phyloP scores from a whole-genome alignment of 1,139 yeast species.

The Yamadazyma jaroonii region DNA sequence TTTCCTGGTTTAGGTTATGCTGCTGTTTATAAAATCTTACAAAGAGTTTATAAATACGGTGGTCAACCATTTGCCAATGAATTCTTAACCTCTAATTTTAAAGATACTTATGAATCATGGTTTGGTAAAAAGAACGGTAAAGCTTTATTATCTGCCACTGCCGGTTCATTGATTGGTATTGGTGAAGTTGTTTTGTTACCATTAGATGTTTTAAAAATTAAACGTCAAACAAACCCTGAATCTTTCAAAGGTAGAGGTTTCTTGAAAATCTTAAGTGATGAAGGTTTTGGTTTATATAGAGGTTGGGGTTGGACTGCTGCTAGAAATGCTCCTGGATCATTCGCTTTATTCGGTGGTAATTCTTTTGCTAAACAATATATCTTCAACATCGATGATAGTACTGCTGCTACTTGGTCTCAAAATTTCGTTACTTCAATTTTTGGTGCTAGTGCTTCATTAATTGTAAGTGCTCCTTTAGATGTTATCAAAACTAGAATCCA shows the following conservation, averaged over 20 bases:
- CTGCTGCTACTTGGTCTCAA: conserved; percentile 91
- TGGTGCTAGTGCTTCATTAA: conserved; percentile 96
- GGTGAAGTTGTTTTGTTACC: conserved; percentile 97
- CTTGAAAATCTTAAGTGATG: conserved; percentile 77
- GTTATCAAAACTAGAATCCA: conserved; percentile 98
- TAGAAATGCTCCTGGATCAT: conserved; percentile 98
- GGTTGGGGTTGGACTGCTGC: conserved; percentile 99
- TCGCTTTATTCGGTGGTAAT: conserved; percentile 96
- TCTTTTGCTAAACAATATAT: conserved; percentile 98
- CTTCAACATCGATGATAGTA: conserved; percentile 80
- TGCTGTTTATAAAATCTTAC: conserved; percentile 93
- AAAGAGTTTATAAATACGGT: conserved; percentile 97
- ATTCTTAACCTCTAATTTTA: conserved; percentile 74
- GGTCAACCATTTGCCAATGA: conserved; percentile 99
- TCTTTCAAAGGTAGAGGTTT: conserved; percentile 97
- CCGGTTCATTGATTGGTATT: conserved; percentile 95
- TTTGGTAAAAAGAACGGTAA: conserved; percentile 96
- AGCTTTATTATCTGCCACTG: conserved; percentile 93
- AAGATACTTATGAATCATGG: conserved; percentile 61
- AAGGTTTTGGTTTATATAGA: conserved; percentile 89
- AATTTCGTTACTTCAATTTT: conserved; percentile 94
- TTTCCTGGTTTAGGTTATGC: conserved; percentile 99
- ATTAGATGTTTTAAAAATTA: conserved; percentile 92
- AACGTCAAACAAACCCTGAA: conserved; percentile 99
- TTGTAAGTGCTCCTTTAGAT: conserved; percentile 96